These are phyloP conservation scores for Irpex sp. DNA, from an alignment of 1,284 basidiomycete species.

Conservation along the genomic window DNA sequence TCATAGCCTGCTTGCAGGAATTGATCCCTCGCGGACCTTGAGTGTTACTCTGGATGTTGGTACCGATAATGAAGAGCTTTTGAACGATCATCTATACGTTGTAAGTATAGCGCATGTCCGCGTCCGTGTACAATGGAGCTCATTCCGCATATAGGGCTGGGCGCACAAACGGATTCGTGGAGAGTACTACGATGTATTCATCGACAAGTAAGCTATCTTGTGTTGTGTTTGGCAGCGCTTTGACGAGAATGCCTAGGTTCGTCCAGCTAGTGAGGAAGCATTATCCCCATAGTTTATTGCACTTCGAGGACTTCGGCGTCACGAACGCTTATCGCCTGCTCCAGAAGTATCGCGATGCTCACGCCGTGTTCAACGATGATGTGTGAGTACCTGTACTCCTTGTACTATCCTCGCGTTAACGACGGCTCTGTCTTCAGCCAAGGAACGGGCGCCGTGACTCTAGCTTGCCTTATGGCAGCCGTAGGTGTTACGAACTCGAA, in stretches of 20 bases:
- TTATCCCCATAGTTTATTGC: slow-evolving; percentile 50
- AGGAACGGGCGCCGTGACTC: slow-evolving; percentile 82
- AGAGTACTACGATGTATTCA: slow-evolving; percentile 61
- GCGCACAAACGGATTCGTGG: slow-evolving; percentile 60
- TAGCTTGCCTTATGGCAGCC: slow-evolving; percentile 75
- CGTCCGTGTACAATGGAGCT: background rate
- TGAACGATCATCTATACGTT: slow-evolving; percentile 66
- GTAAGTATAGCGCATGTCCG: slow-evolving; percentile 27
- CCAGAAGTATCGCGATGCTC: slow-evolving; percentile 60
- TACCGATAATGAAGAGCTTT: slow-evolving; percentile 65
- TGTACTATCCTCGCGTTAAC: background rate
- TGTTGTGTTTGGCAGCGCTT: background rate
- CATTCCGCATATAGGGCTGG: slow-evolving; percentile 51
- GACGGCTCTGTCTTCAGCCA: slow-evolving; percentile 44
- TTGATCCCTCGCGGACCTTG: slow-evolving; percentile 69
- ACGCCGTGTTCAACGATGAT: slow-evolving; percentile 80
- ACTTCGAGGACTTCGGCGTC: slow-evolving; percentile 79
- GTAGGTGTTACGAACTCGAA: slow-evolving; percentile 69
- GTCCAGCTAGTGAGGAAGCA: slow-evolving; percentile 42
- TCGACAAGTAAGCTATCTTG: slow-evolving; percentile 50
- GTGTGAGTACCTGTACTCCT: slow-evolving; percentile 40
- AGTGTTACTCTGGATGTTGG: slow-evolving; percentile 75
- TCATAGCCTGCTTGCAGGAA: slow-evolving; percentile 69
- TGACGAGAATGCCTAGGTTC: slow-evolving; percentile 26
- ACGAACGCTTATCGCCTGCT: slow-evolving; percentile 73